Evolutionary conservation across 441 rosid species (phyloP), one percentile per base, ranked within the genome.

Genomic region (Pelargonium cotyledonis): DNA sequence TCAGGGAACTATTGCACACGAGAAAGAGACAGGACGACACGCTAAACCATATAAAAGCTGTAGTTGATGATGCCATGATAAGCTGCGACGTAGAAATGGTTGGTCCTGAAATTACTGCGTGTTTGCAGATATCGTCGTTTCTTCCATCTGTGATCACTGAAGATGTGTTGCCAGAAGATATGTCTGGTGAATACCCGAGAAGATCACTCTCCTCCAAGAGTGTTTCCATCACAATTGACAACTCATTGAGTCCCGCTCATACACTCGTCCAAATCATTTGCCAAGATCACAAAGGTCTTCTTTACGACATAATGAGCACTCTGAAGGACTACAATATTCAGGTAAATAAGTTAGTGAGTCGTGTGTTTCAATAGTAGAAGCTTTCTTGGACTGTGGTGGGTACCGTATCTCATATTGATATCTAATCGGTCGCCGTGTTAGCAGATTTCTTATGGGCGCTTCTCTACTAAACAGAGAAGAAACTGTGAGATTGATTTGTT

Each of bases 381-480:
- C 67, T 15, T 11, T 73, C 35, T 38, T 71, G 41, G 46, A 68
- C 40, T 23, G 43, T 58, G 16, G 19, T 51, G 38, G 18, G 65
- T 64, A 49, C 35, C 8, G 21, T 14, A 8, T 14, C 63, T 61
- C 44, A 44, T 66, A 46, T 40, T 70, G 8, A 70, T 58, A 14
- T 61, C 58, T 44, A 10, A 62, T 12, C 63, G 3, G 16, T 78
- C 19, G 1, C 58, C 47, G 15, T 76, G 57, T 68, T 35, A 68
- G 31, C 77, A 93, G 98, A 86, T 93, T 71, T 93, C 98, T 19
- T 88, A 94, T 18, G 98, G 98, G 74, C 90, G 97, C 53, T 89
- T 88, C 82, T 71, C 85, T 16, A 75, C 60, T 43, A 86, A 81
- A 79, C 82, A 81, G 75, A 76, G 85, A 70, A 82, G 75, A 73